Evolutionary conservation across 1,139 yeast species (phyloP), one percentile per base, ranked within the genome.

Genomic region (Arxiozyma heterogenica): DNA sequence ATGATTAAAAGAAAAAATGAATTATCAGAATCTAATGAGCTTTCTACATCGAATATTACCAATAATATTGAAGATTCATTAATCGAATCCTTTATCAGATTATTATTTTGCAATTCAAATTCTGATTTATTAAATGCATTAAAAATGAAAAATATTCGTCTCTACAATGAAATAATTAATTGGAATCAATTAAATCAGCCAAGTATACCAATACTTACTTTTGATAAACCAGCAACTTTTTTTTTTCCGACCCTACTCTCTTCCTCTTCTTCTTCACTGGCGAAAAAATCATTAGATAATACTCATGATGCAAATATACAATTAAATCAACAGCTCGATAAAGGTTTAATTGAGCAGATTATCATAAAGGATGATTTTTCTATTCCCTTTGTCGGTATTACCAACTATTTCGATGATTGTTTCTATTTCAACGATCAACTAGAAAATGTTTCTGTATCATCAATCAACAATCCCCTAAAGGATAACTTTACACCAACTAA

Each of bases 91-190:
- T 93, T 93, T 63, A 80, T 91, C 63, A 90, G 90, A 65, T 22
- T 51, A 17, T 22, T 51, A 3, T 41, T 38, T 21, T 41, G 27
- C 18, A 25, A 44, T 18, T 6, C 20, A 27, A 21, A 42, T 15
- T 41, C 49, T 12, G 4, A 5, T 23, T 15, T 46, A n/a, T 22
- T 46, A 25, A 20, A 12, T 4, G 30, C n/a, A 20, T 94, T 93
- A 18, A 86, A 85, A 65, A 81, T 80, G 41, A 82, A 83, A 60
- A 88, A 81, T 66, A 47, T 66, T 27, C 60, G 63, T 30, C 61
- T 65, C 58, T 67, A 66, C 54, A 85, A 64, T 5, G 54, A 65
- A 21, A 58, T 62, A 1, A 56, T 59, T 58, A 65, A 61, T 12
- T 66, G 69, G 70, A 41, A 41, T n/a, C 20, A 21, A 17, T 23